Base-by-base conservation (phyloP, 1,139 yeast species). In the Nadsonia starkeyi-henricii region DNA sequence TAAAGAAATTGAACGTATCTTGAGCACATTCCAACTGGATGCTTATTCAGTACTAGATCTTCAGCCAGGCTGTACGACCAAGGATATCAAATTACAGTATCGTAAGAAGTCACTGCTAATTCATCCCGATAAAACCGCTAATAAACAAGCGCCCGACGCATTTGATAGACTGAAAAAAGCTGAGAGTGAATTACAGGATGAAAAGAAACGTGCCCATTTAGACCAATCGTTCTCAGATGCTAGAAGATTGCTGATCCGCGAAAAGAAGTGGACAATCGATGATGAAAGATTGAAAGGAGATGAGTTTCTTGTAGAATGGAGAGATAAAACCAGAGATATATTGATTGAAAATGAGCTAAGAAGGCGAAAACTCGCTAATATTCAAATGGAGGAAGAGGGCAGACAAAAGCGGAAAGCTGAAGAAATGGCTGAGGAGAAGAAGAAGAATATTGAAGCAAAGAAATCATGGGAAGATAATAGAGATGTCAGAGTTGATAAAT, bases 121-220 rank as follows among this genome's bases (percentile, higher is more conserved):
- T 41, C 89, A 81, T 59, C 89, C 89, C 0, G 89, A 81, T 58
- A 80, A 79, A 56, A 71, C 77, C 1, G 62, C 65, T 45, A 75
- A 81, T 55, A 63, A 68, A 0, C 64, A 68, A 19, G 85, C 86
- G 0, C 77, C 84, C 0, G 71, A 65, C 42, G 86, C 88, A 1
- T 81, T 81, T 58, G 83, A 79, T 57, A 53, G 68, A 44, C 56
- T 69, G 43, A 67, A 69, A 52, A 65, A 65, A 48, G 72, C 73
- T 2, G 69, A 66, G 48, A 56, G 63, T 4, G 62, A 58, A 23
- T 53, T 67, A 28, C 59, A 59, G 51, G 69, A 68, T 45, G 62
- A 62, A 48, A 54, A 62, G 60, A 52, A 55, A 15, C 61, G 68
- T 26, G 60, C 58, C 46, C 51, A 54, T 44, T 56, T 73, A 23